Evolutionary conservation across 345 rosid species (phyloP).

Genomic region (Eucalyptus sideroxylon): DNA sequence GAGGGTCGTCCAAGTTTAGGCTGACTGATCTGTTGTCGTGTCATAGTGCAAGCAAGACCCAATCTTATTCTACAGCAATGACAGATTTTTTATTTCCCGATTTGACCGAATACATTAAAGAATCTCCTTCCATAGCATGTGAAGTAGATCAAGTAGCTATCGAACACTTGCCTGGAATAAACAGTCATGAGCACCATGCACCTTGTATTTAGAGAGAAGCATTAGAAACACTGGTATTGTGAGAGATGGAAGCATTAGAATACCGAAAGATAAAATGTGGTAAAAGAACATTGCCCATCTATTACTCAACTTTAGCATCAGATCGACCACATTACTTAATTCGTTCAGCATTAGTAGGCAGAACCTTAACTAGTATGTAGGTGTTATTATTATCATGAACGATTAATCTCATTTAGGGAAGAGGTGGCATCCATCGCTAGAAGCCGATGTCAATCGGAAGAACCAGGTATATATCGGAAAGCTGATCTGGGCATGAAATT

Average conservation of each 20-base stretch:
- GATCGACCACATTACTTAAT: not conserved
- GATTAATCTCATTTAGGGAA: not conserved
- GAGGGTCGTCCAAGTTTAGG: no score
- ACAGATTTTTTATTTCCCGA: no score
- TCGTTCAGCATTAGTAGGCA: not conserved
- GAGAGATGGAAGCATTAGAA: not conserved
- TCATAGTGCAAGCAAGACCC: no score
- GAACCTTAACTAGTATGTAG: not conserved
- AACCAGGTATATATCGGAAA: not conserved
- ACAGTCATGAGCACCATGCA: not conserved
- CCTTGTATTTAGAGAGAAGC: not conserved
- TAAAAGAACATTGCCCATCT: not conserved
- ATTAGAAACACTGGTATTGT: no score
- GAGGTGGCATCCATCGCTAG: not conserved
- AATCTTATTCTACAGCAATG: no score
- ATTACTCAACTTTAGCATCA: not conserved
- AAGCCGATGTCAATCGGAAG: not conserved
- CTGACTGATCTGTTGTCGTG: no score
- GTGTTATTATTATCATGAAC: not conserved
- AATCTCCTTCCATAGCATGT: not conserved
- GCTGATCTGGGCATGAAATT: not conserved
- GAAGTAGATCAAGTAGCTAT: not conserved
- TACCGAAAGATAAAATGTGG: not conserved
- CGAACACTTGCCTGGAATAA: not conserved
- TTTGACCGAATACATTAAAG: no score